Base-by-base conservation (phyloP, 148 eudicot species). In the Rhododendron simsii region DNA sequence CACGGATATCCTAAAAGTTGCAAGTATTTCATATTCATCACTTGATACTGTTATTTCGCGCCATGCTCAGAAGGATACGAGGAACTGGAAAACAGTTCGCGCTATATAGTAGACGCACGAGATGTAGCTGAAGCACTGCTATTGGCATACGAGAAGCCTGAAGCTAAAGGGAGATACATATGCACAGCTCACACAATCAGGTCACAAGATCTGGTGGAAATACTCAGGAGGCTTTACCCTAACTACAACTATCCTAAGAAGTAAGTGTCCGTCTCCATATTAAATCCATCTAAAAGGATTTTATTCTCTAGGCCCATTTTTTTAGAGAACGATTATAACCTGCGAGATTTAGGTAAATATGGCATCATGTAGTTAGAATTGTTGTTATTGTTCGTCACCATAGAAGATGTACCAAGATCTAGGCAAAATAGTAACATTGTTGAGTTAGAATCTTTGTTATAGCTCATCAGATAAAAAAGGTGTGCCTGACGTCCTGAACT, bases 121-220 rank as follows among this genome's bases (percentile, higher is more conserved):
- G 99, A 95, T 91, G 86, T 94, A 45, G 94, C 90, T 59, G 95
- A 92, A 86, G 96, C 98, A 47, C 80, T 95, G 61, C 82, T 92
- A 51, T 84, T 95, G 91, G 91, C 87, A 50, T 94, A 90, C 83
- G 95, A 96, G 91, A 93, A 89, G 87, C 95, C 94, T 41, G 92
- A 96, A 87, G 93, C 99, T 41, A 86, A 92, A 87, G 98, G 98
- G 75, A 91, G 98, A 85, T 94, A 95, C 85, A 84, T 92, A 81
- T 95, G 98, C 89, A 81, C 90, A 7, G 69, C 95, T 59, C 92
- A 93, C 88, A 67, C 2, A 10, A 51, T 89, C 69, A 88, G 83
- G 83, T 39, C 82, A 53, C 85, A 77, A 81, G 98, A 92, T 78
- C 74, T 95, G 88, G 98, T 95, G 83, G 93, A 91, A 59, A 84